Percentiles rank a stretch among this genome's conserved stretches.
Conservation (phyloP, 2,329 filamentous ascomycete genomes). For the Cladorrhinum sp. region DNA sequence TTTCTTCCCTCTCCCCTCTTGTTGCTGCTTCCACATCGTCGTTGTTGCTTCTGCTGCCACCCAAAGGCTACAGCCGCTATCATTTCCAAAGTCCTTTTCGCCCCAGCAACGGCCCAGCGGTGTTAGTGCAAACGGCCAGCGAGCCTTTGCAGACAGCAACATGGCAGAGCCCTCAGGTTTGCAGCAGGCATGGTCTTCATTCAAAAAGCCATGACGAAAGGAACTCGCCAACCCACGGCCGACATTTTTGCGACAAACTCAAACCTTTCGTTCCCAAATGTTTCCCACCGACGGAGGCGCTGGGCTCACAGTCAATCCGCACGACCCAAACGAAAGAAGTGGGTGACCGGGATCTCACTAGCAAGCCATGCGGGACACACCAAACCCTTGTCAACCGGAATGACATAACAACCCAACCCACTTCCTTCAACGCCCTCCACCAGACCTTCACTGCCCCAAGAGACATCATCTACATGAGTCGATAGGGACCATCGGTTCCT, state of each 20-base stretch:
- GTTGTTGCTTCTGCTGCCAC: slow-evolving; percentile 21
- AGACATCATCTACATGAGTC: not conserved
- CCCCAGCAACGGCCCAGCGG: slow-evolving; percentile 14
- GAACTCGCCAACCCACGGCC: not conserved
- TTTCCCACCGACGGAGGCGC: slow-evolving; percentile 12
- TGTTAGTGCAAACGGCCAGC: slow-evolving; percentile 24
- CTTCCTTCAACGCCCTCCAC: slow-evolving; percentile 3
- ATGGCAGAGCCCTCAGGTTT: not conserved
- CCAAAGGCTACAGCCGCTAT: slow-evolving; percentile 7
- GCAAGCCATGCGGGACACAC: slow-evolving; percentile 24
- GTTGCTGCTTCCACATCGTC: not conserved
- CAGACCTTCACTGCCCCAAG: not conserved
- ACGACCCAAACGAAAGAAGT: slow-evolving; percentile 10
- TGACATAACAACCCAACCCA: slow-evolving; percentile 13
- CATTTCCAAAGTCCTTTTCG: slow-evolving; percentile 21
- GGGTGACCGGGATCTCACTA: slow-evolving; percentile 22
- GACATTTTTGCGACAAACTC: not conserved
- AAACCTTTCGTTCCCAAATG: not conserved
- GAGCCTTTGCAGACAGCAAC: not conserved
- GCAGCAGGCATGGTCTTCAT: slow-evolving; percentile 9
- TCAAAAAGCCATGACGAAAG: not conserved
- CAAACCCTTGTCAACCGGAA: slow-evolving; percentile 11
- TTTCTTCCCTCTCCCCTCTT: slow-evolving; percentile 9
- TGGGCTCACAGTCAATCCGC: slow-evolving; percentile 17
- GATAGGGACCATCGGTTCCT: not conserved